Evolutionary conservation across 495 filamentous ascomycete genomes (phyloP).

Genomic region (Jackrogersella minutella): DNA sequence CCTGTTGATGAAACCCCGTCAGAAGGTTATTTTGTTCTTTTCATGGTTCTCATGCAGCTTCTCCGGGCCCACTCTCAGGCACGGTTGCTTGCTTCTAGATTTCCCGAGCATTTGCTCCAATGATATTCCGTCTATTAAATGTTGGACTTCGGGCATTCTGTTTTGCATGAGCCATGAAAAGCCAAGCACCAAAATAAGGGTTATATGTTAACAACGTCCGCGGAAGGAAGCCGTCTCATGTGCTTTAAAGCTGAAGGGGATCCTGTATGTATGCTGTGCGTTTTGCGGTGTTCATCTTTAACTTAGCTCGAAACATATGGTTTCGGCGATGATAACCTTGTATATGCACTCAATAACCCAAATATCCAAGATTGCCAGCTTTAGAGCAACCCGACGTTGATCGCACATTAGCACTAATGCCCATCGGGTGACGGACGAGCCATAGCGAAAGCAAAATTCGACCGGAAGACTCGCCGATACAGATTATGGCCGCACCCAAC

Average conservation of each 20-base stretch:
- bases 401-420: background rate
- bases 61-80: slow-evolving; percentile 29
- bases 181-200: background rate
- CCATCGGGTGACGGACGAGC: background rate
- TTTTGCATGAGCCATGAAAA: slow-evolving; percentile 12
- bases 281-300: too few species aligned
- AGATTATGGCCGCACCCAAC: slow-evolving; percentile 8
- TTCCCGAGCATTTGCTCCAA: slow-evolving; percentile 18
- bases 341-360: background rate
- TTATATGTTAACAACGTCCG: background rate
- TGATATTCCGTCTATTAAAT: slow-evolving; percentile 17
- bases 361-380: background rate
- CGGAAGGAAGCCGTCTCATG: background rate
- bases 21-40: slow-evolving; percentile 29
- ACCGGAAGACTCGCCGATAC: slow-evolving; percentile 8
- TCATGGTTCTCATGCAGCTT: slow-evolving; percentile 17
- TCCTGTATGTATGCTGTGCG: background rate
- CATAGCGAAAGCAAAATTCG: background rate
- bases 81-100: slow-evolving; percentile 35
- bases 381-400: background rate
- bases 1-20: slow-evolving; percentile 32
- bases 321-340: background rate
- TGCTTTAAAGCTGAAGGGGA: background rate
- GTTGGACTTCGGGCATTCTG: slow-evolving; percentile 25
- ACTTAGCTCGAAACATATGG: background rate